Evolutionary conservation across 495 filamentous ascomycete genomes (phyloP), one percentile per base, ranked within the genome.

Genomic region (Ascodesmis nigricans): DNA sequence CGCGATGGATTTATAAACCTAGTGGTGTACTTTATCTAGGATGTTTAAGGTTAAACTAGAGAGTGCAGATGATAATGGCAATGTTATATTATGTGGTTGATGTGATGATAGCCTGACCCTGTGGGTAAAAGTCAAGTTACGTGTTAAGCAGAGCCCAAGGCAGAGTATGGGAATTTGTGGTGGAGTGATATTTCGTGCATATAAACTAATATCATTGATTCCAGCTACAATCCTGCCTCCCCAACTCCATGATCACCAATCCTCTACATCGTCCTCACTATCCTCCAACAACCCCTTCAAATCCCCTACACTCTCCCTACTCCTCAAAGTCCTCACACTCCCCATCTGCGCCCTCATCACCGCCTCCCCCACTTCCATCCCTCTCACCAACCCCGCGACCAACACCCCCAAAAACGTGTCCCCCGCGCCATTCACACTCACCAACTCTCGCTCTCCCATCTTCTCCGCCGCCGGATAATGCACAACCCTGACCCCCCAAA

Each of bases 391-490:
- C 14, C 76, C 75, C 1, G 80, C 72, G 15, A 91, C 57, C 21
- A 91, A 25, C 10, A 78, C 74, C 2, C 84, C 87, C 1, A 87
- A 57, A 43, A 93, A 78, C 0, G 87, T 95, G 56, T 97, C 87
- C 3, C 87, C 87, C 0, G 80, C 82, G 0, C 83, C 87, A 50
- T 93, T 97, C 8, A 93, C 87, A 41, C 77, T 84, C 8, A 84
- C 71, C 3, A 91, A 60, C 19, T 80, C 66, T 10, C 63, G 53
- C 0, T 56, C 43, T 7, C 41, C 33, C 1, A 91, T 57, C n/a
- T 56, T 50, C 55, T 77, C 71, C 2, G 62, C 64, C 0, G 73
- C 66, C 54, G 80, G 87, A 15, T 83, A 52, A 24, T 78, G 61
- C 71, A 93, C 78, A n/a, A n/a, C n/a, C n/a, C n/a, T n/a, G n/a